Conservation (phyloP, 2,329 filamentous ascomycete genomes). For the Fusarium burgessii region DNA sequence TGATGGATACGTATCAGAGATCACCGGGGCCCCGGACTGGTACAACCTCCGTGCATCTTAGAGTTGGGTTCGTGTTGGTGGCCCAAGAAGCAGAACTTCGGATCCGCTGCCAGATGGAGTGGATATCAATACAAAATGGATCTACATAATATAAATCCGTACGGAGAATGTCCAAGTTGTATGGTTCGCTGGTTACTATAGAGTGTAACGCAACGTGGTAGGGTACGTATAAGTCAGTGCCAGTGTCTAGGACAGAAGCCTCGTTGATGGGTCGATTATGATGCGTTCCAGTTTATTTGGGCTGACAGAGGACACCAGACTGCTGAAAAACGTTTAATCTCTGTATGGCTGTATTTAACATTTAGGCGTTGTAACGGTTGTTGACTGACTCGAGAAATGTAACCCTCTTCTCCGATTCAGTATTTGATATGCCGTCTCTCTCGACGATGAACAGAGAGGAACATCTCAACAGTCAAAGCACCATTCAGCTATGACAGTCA, state of each 20-base stretch:
- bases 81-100: slow-evolving; percentile 36
- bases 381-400: slow-evolving; percentile 1
- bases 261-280: slow-evolving; percentile 22
- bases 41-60: slow-evolving; percentile 12
- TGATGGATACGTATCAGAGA: slow-evolving; percentile 13
- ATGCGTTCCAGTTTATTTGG: slow-evolving; percentile 2
- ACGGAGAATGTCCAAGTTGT: background rate
- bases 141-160: background rate
- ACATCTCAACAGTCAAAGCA: background rate
- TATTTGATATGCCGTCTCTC: background rate
- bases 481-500: background rate
- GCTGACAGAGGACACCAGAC: background rate
- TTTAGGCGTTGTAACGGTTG: background rate
- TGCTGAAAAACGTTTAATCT: background rate
- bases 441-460: background rate
- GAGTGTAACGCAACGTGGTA: slow-evolving; percentile 17
- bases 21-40: slow-evolving; percentile 31
- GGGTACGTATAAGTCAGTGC: background rate
- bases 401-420: slow-evolving; percentile 8
- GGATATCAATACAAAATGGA: background rate
- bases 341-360: background rate
- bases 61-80: slow-evolving; percentile 11
- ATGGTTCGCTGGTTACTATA: background rate
- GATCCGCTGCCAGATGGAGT: slow-evolving; percentile 35
- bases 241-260: slow-evolving; percentile 1